A percentile compares a stretch with the other conserved stretches of the same genome.
Conservation (phyloP, 164 flowering plant genomes). For the Pachysandra terminalis region DNA sequence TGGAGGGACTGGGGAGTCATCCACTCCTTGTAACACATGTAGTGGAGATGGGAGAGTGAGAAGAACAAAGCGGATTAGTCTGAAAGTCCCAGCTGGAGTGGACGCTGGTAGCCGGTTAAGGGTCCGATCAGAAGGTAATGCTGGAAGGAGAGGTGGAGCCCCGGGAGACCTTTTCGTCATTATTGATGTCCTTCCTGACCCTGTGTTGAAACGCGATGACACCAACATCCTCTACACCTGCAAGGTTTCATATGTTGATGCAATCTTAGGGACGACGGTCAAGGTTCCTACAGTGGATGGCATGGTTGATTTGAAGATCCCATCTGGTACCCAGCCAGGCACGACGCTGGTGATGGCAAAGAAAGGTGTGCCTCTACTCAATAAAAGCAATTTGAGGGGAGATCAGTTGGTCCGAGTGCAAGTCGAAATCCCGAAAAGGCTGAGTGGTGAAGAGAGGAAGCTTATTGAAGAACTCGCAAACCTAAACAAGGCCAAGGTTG, state of each 20-base stretch:
- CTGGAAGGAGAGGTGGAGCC: slow-evolving; percentile 81
- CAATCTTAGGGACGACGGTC: slow-evolving; percentile 78
- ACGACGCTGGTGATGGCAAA: slow-evolving; percentile 89
- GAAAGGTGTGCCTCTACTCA: slow-evolving; percentile 82
- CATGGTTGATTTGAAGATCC: slow-evolving; percentile 80
- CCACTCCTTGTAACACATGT: slow-evolving; percentile 80
- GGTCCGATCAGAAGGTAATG: slow-evolving; percentile 84
- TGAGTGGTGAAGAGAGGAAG: slow-evolving; percentile 80
- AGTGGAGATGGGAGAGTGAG: slow-evolving; percentile 87
- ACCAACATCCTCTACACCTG: slow-evolving; percentile 86
- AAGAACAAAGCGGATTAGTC: slow-evolving; percentile 76
- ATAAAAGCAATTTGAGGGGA: slow-evolving; percentile 74
- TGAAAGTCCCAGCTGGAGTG: slow-evolving; percentile 93
- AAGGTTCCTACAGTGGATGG: slow-evolving; percentile 98
- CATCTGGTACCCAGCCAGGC: slow-evolving; percentile 89
- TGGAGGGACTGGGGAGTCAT: slow-evolving; percentile 72
- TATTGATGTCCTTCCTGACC: slow-evolving; percentile 75
- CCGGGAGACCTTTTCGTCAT: slow-evolving; percentile 87
- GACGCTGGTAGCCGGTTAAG: slow-evolving; percentile 84
- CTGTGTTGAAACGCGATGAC: slow-evolving; percentile 81
- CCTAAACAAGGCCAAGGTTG: slow-evolving; percentile 64
- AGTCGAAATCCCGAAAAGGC: slow-evolving; percentile 84
- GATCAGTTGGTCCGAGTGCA: slow-evolving; percentile 91
- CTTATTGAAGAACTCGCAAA: slow-evolving; percentile 79
- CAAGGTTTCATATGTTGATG: slow-evolving; percentile 87